Conservation (phyloP, 495 filamentous ascomycete species). For the Cetradonia linearis region DNA sequence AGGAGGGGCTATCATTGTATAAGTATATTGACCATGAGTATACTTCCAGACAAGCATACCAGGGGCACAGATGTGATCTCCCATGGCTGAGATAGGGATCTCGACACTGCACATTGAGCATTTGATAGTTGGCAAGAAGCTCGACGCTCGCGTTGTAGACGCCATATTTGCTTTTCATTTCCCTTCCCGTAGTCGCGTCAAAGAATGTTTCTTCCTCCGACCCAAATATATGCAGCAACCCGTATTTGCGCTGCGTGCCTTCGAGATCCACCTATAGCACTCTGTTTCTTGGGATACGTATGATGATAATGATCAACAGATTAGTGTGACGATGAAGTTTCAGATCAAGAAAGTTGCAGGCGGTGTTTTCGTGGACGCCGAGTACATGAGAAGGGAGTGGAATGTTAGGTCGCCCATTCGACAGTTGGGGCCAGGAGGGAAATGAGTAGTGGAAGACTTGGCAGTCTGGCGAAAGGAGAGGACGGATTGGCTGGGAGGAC, state of each 20-base stretch:
- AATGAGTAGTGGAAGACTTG: slow-evolving; percentile 8
- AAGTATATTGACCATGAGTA: neutral
- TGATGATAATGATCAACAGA: neutral
- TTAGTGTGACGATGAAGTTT: neutral
- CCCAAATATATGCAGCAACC: slow-evolving; percentile 10
- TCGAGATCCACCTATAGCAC: too few species aligned
- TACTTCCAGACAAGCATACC: slow-evolving; percentile 4
- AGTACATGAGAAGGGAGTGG: neutral
- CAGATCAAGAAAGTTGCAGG: neutral
- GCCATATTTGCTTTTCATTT: slow-evolving; percentile 41
- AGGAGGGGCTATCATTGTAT: slow-evolving; percentile 17
- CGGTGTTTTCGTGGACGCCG: slow-evolving; percentile 7
- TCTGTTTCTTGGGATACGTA: neutral
- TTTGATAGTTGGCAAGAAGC: slow-evolving; percentile 84
- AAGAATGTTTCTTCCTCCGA: slow-evolving; percentile 11
- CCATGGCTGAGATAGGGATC: slow-evolving; percentile 86
- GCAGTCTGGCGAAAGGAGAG: neutral
- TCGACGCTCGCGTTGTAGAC: slow-evolving; percentile 44
- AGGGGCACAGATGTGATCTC: slow-evolving; percentile 68
- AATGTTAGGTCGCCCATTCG: slow-evolving; percentile 6
- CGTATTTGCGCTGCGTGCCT: slow-evolving; percentile 12
- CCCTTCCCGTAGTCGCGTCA: slow-evolving; percentile 18
- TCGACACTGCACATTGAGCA: slow-evolving; percentile 80
- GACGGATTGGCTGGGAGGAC: slow-evolving; percentile 9
- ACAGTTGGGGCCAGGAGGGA: slow-evolving; percentile 10